Evolutionary conservation across 2,329 filamentous ascomycete genomes (phyloP).

Genomic region (Teratosphaeria epicoccoides): DNA sequence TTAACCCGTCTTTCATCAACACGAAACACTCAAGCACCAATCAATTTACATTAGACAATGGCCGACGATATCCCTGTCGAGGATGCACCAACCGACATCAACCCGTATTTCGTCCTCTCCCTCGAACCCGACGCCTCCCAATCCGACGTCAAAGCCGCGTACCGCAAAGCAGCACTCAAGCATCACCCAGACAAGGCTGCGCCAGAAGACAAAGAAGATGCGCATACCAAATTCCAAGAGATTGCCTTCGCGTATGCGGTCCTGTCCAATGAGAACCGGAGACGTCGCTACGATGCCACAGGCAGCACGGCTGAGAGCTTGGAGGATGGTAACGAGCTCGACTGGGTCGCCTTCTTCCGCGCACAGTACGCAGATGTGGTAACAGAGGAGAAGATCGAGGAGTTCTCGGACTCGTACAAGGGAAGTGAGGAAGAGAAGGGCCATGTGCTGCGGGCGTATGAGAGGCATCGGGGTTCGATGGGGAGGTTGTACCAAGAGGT

Average conservation of each 20-base stretch:
- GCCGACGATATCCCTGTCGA: background rate
- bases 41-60: background rate
- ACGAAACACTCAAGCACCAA: background rate
- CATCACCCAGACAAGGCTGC: conserved; percentile 55
- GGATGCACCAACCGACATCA: conserved; percentile 22
- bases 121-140: conserved; percentile 60
- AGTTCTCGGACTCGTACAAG: conserved; percentile 71
- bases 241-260: conserved; percentile 92
- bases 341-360: conserved; percentile 84
- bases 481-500: conserved; percentile 66
- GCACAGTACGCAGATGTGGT: conserved; percentile 72
- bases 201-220: conserved; percentile 55
- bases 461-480: conserved; percentile 62
- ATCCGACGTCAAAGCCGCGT: conserved; percentile 78
- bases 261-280: conserved; percentile 69
- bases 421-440: conserved; percentile 72
- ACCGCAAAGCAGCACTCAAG: conserved; percentile 80
- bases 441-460: conserved; percentile 69
- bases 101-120: conserved; percentile 71
- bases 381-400: conserved; percentile 60
- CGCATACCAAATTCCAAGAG: conserved; percentile 74
- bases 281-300: conserved; percentile 79
- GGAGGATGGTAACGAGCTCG: conserved; percentile 57
- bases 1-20: no score
- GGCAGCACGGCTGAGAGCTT: conserved; percentile 80